Evolutionary conservation across 495 filamentous ascomycete genomes (phyloP).

Genomic region (Penicillium simplicissimum): DNA sequence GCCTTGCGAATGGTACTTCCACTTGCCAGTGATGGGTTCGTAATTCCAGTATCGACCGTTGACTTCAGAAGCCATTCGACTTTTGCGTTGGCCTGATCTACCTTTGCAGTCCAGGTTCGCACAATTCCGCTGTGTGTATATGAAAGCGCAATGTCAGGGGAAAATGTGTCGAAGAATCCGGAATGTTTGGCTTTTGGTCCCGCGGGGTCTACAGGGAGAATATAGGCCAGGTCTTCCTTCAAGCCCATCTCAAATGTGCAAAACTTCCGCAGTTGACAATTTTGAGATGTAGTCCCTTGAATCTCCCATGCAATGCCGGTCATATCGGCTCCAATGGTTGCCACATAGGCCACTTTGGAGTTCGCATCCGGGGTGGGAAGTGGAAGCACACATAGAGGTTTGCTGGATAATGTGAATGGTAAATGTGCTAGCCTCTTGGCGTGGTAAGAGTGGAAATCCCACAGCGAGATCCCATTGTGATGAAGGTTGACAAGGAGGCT

Average conservation of each 20-base stretch:
- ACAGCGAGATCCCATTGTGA: slow-evolving; percentile 72
- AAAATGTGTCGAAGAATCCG: slow-evolving; percentile 86
- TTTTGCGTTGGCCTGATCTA: slow-evolving; percentile 54
- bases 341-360: slow-evolving; percentile 60
- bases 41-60: slow-evolving; percentile 77
- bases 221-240: slow-evolving; percentile 74
- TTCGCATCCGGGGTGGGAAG: slow-evolving; percentile 64
- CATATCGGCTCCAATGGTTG: slow-evolving; percentile 79
- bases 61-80: slow-evolving; percentile 86
- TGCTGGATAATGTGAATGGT: slow-evolving; percentile 63
- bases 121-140: slow-evolving; percentile 76
- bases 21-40: slow-evolving; percentile 73
- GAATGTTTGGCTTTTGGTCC: slow-evolving; percentile 69
- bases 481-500: slow-evolving; percentile 81
- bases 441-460: slow-evolving; percentile 65
- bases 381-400: slow-evolving; percentile 78
- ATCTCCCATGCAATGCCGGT: slow-evolving; percentile 87
- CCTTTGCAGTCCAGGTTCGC: slow-evolving; percentile 82
- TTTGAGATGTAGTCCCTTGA: slow-evolving; percentile 38
- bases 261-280: slow-evolving; percentile 60
- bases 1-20: slow-evolving; percentile 86
- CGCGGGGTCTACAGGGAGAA: slow-evolving; percentile 88
- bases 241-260: slow-evolving; percentile 70
- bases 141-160: slow-evolving; percentile 83
- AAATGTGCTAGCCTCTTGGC: slow-evolving; percentile 59